These are phyloP conservation scores for Eucalyptus coolabah DNA, from an alignment of 345 rosid species.

Conservation along the genomic window DNA sequence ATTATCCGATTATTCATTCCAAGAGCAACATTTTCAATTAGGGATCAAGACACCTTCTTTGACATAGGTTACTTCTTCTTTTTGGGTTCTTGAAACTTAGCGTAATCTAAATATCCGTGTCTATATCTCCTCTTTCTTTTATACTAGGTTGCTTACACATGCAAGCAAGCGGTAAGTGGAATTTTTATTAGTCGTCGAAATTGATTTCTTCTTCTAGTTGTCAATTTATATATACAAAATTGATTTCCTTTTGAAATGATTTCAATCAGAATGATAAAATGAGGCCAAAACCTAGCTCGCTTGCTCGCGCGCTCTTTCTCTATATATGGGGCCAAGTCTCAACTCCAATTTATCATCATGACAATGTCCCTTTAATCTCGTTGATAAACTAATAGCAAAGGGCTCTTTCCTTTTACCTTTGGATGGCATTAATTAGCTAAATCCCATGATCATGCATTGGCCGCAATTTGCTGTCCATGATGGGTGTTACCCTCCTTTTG, in stretches of 20 bases:
- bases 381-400: background rate
- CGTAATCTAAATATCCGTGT: background rate
- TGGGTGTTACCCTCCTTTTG: background rate
- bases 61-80: background rate
- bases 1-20: background rate
- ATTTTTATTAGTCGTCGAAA: background rate
- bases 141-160: background rate
- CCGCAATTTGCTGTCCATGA: background rate
- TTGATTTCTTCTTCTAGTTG: background rate
- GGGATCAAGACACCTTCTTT: background rate
- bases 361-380: background rate
- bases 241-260: background rate
- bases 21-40: background rate
- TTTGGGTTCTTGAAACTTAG: background rate
- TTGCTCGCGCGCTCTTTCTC: background rate
- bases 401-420: background rate
- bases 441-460: background rate
- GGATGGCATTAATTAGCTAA: background rate
- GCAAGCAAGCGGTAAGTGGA: background rate
- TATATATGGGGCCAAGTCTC: background rate
- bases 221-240: background rate
- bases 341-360: background rate
- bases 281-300: background rate
- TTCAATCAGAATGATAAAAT: background rate
- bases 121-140: background rate